Base-by-base conservation (phyloP, 2,329 filamentous ascomycete species). In the Cryphonectria naterciae region DNA sequence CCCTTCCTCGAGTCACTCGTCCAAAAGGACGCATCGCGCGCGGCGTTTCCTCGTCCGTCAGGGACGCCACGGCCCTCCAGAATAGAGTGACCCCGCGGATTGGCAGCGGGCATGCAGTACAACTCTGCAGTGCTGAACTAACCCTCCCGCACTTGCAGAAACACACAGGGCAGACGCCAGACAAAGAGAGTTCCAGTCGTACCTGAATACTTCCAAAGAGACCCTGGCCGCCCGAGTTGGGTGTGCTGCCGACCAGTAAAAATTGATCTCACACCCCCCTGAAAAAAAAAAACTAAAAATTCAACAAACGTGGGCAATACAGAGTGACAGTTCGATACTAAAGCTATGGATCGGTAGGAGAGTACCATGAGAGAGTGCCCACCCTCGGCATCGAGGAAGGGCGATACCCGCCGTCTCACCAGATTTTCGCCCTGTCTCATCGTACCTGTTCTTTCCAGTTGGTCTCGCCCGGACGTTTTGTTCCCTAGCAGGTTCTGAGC, bases 321-420 rank as follows among this genome's bases (percentile, higher is more conserved):
- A 19, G 11, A 15, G 41, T 46, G 35, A 41, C 46, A 46, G 15
- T 5, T 32, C 25, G 61, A n/a, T 43, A 41, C 37, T 39, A 39
- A 11, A 39, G 37, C 37, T 39, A 11, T 39, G 1, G 2, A 13
- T 39, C 13, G 37, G 8, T 39, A 39, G 37, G 13, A 32, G 37
- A 37, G 37, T 10, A 32, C 32, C 10, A 10, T 37, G 32, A 32
- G 32, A 13, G 35, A 41, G n/a, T 10, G n/a, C 49, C 22, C 46
- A 43, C 41, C 67, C 67, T 32, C 39, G 67, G 46, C 67, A 68
- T 68, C 43, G 64, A 64, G 35, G 28, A 64, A 68, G 32, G 10
- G 37, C 37, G 67, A 28, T 68, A 68, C 67, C 67, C 67, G 67
- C 60, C 43, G 58, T 68, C 67, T 63, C 60, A 63, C 60, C 60